These are phyloP conservation scores for Perilla frutescens DNA, from an alignment of 257 asterid species.

Conservation along the genomic window DNA sequence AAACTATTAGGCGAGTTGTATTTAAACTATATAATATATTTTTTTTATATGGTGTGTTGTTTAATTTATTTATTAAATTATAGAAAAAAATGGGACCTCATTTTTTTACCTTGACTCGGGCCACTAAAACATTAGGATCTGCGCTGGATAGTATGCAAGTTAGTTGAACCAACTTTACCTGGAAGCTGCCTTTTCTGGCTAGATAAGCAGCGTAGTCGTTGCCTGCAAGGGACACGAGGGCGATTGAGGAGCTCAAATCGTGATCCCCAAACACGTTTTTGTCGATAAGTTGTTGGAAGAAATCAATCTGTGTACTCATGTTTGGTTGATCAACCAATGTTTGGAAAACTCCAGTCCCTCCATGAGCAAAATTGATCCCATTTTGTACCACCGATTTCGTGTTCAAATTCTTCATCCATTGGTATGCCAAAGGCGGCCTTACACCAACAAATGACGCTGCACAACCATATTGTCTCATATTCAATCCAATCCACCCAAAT, in stretches of 20 bases:
- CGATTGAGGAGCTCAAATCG: constrained; percentile 53
- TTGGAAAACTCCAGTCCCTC: constrained; percentile 76
- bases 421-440: constrained; percentile 54
- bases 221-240: constrained; percentile 69
- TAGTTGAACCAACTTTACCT: constrained; percentile 49
- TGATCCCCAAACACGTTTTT: constrained; percentile 42
- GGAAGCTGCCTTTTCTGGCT: constrained; percentile 42
- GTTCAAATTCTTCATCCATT: constrained; percentile 25
- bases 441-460: constrained; percentile 60
- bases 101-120: no score
- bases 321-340: constrained; percentile 65
- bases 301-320: constrained; percentile 70
- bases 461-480: background rate
- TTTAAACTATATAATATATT: no score
- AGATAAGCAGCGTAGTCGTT: constrained; percentile 65
- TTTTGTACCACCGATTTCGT: constrained; percentile 11
- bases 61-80: no score
- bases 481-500: no score
- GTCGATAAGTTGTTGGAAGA: constrained; percentile 56
- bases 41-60: no score
- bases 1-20: no score
- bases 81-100: no score
- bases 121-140: no score
- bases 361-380: constrained; percentile 73
- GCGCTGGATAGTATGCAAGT: background rate